Percentiles rank a stretch among this genome's conserved stretches.
Evolutionary conservation across 2,329 filamentous ascomycete species (phyloP).

Genomic region (Blumeriella jaapii): DNA sequence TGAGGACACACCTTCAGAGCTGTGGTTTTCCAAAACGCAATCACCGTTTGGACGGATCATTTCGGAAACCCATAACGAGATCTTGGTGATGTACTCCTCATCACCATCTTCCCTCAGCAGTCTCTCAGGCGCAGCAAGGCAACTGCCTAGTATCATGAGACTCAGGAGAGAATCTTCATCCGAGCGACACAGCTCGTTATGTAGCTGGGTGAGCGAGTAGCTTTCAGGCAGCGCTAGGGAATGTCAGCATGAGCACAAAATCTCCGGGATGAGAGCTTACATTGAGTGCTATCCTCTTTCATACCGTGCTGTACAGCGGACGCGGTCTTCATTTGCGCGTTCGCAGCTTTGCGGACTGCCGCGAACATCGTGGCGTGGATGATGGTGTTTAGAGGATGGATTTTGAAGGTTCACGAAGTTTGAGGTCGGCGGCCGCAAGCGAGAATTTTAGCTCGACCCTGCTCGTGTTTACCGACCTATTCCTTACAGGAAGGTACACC

Average conservation of each 20-base stretch:
- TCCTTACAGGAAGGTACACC: no score
- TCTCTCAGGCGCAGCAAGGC: slow-evolving; percentile 11
- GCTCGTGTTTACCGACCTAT: no score
- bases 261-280: slow-evolving; percentile 1
- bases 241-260: slow-evolving; percentile 3
- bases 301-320: no score
- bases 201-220: slow-evolving; percentile 14
- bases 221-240: slow-evolving; percentile 13
- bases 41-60: slow-evolving; percentile 17
- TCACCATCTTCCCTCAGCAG: slow-evolving; percentile 10
- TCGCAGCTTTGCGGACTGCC: slow-evolving; percentile 8
- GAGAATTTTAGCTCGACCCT: background rate
- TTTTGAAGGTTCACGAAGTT: background rate
- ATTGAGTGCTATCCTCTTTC: no score
- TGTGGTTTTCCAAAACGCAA: slow-evolving; percentile 17
- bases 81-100: slow-evolving; percentile 6
- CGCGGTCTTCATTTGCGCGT: background rate
- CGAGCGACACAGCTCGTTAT: slow-evolving; percentile 2
- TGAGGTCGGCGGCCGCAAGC: background rate
- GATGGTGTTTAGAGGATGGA: background rate
- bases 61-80: slow-evolving; percentile 19
- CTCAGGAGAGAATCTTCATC: slow-evolving; percentile 11
- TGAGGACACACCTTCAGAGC: slow-evolving; percentile 12
- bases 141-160: slow-evolving; percentile 18
- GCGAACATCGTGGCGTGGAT: slow-evolving; percentile 11